These are phyloP conservation scores for Pleurotus djamor DNA, from an alignment of 768 basidiomycete species.

Conservation along the genomic window DNA sequence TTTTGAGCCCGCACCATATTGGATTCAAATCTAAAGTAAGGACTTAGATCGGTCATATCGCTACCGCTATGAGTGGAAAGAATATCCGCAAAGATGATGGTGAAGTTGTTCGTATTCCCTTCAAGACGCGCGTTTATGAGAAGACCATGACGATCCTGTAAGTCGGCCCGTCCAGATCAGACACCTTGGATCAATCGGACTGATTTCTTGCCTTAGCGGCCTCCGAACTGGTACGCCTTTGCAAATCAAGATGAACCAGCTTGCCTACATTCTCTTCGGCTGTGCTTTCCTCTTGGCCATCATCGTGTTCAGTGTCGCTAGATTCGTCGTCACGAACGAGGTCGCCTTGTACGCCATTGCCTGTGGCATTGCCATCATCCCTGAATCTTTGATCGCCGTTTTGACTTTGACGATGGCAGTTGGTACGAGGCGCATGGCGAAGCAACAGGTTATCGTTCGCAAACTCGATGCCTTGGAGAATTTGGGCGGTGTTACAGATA, in stretches of 20 bases:
- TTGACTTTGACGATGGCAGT: constrained; percentile 6
- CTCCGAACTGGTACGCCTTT: constrained; percentile 5
- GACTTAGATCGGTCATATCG: constrained; percentile 1
- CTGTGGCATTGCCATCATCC: constrained; percentile 6
- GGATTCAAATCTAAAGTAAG: background rate
- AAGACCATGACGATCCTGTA: background rate
- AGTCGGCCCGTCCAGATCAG: background rate
- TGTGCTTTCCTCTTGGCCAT: constrained; percentile 5
- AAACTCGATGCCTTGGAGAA: constrained; percentile 65
- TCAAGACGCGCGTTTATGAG: background rate
- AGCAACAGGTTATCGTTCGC: constrained; percentile 56
- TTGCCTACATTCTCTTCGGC: constrained; percentile 4
- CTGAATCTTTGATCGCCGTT: constrained; percentile 5
- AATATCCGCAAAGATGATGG: background rate
- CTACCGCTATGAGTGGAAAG: background rate
- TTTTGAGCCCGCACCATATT: background rate
- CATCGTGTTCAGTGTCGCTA: constrained; percentile 4
- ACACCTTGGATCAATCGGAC: background rate
- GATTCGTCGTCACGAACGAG: background rate
- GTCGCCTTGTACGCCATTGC: constrained; percentile 5
- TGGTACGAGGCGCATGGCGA: constrained; percentile 5
- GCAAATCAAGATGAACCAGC: constrained; percentile 7
- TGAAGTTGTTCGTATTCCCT: background rate
- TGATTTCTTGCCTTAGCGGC: background rate
- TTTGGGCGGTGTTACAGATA: constrained; percentile 50